Conservation (phyloP, 139 green algal genomes). For the Mesotaenium endlicherianum region DNA sequence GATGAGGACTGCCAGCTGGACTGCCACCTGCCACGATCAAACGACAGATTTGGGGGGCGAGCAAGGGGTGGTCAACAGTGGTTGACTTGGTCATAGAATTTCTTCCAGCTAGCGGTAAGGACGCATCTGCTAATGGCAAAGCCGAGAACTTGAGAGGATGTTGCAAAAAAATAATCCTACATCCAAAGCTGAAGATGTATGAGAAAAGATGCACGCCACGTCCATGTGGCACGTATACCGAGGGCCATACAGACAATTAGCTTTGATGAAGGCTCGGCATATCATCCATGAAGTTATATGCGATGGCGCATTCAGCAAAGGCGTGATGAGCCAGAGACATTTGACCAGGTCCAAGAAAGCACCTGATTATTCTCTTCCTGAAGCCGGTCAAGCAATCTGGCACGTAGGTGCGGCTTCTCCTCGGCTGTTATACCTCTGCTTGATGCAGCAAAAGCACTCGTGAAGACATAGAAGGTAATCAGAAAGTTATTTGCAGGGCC, state of each 20-base stretch:
- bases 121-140: too few relatives aligned
- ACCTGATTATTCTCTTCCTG: slow-evolving; percentile 81
- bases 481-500: not conserved
- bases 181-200: too few relatives aligned
- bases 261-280: too few relatives aligned
- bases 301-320: not conserved
- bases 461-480: not conserved
- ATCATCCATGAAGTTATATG: too few relatives aligned
- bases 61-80: not conserved
- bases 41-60: not conserved
- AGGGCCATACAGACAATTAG: too few relatives aligned
- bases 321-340: not conserved
- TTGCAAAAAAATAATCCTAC: too few relatives aligned
- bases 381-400: slow-evolving; percentile 67
- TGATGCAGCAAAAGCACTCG: not conserved
- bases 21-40: slow-evolving; percentile 74
- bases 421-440: slow-evolving; percentile 67
- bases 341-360: too few relatives aligned
- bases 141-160: too few relatives aligned
- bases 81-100: too few relatives aligned
- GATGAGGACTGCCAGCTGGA: slow-evolving; percentile 82
- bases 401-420: slow-evolving; percentile 78
- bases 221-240: too few relatives aligned
- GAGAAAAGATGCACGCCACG: too few relatives aligned
- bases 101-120: too few relatives aligned